phyloP scores from a whole-genome alignment of 768 basidiomycete species.

The Boletus subcaerulescens region DNA sequence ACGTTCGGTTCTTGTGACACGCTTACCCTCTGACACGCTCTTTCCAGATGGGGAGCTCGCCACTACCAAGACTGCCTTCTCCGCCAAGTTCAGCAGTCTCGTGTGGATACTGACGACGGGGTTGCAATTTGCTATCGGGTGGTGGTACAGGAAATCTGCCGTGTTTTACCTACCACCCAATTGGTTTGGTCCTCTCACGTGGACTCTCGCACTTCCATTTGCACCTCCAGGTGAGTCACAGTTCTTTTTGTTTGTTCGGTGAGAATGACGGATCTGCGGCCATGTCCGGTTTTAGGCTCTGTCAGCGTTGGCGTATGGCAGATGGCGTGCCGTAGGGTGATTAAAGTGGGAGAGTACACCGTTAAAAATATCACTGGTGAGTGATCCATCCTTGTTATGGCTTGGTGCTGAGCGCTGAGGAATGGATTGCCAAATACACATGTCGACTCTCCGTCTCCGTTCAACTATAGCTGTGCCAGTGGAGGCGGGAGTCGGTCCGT shows the following conservation, averaged over 20 bases:
- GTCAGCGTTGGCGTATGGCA: slow-evolving; percentile 95
- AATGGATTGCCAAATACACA: neutral
- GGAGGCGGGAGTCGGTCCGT: slow-evolving; percentile 10
- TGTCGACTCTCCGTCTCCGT: neutral
- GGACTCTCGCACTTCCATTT: slow-evolving; percentile 89
- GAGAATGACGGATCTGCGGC: neutral
- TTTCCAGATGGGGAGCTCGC: slow-evolving; percentile 63
- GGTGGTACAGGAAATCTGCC: slow-evolving; percentile 88
- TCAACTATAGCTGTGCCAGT: slow-evolving; percentile 13
- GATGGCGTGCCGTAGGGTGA: slow-evolving; percentile 87
- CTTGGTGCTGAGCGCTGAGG: neutral
- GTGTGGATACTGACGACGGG: slow-evolving; percentile 90
- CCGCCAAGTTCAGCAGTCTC: slow-evolving; percentile 64
- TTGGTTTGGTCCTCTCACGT: slow-evolving; percentile 87
- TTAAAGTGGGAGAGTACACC: slow-evolving; percentile 70
- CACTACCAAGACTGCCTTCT: slow-evolving; percentile 58
- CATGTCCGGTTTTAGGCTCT: slow-evolving; percentile 53
- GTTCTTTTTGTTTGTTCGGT: neutral
- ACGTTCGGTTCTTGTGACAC: neutral
- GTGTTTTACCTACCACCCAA: slow-evolving; percentile 91
- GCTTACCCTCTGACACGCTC: neutral
- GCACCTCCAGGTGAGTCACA: slow-evolving; percentile 71
- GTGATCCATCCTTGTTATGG: slow-evolving; percentile 14
- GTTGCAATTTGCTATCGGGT: slow-evolving; percentile 76
- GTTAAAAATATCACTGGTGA: slow-evolving; percentile 60